Evolutionary conservation across 2,329 filamentous ascomycete genomes (phyloP), one percentile per base, ranked within the genome.

Genomic region (Aspergillus sojae): DNA sequence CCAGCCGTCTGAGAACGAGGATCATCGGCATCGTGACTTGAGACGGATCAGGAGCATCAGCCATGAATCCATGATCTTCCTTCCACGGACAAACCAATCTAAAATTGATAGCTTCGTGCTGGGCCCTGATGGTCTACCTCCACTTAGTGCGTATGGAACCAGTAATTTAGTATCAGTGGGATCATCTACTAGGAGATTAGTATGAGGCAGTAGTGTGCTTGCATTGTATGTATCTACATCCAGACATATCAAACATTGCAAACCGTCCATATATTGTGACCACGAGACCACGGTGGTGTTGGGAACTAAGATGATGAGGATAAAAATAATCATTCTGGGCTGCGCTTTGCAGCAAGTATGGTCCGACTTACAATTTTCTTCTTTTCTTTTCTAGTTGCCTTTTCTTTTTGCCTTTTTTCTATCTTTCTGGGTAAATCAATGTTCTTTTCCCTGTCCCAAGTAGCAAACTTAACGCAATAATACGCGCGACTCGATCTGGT

Each of bases 401-500:
- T 58, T 57, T 32, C 39, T 56, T 11, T 30, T 28, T 60, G 39
- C 46, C 57, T 34, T 52, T 45, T 14, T 11, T 61, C 36, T 32
- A 28, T 61, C 16, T 53, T 64, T 50, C 56, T 48, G 14, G 53
- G 41, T 54, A 34, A 23, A 7, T 52, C 52, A 39, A 34, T 52
- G 43, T 52, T 50, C 19, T 52, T 52, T 23, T 30, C n/a, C 14
- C 16, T 41, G 39, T 41, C 39, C 39, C 16, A 41, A 41, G 9
- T 34, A 52, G 43, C 28, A 50, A 58, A 57, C 52, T 55, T 10
- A 36, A 58, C 46, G 43, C 43, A 58, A 65, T 62, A 67, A 52
- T 34, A 52, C 48, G 14, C 57, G 53, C 50, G 61, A 65, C 65
- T 64, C 64, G 67, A 71, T 71, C 69, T 67, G 62, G 70, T 67